Base-by-base conservation (phyloP, 805 yeast species). In the Saccharomycopsis lassenensis region DNA sequence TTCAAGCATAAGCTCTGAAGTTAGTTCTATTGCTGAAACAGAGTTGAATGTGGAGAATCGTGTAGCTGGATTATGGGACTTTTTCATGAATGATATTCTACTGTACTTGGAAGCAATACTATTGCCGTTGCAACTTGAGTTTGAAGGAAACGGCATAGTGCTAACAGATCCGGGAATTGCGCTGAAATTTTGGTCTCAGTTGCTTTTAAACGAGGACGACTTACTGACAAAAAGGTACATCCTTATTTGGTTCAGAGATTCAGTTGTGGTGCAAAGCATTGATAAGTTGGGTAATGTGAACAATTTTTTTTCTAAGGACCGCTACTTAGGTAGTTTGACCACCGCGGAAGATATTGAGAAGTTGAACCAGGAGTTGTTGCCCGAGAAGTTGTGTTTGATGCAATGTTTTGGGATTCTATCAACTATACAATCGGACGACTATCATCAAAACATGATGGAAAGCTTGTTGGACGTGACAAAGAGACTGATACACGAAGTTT, bases 381-480 rank as follows among this genome's bases (percentile, higher is more conserved):
- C 47, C 2, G 62, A 61, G 27, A 61, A 63, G 19, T 50, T 62
- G 19, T 52, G 62, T 2, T 50, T 79, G 21, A 52, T 75, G 7
- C 83, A 76, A 48, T 79, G 89, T 47, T 67, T 77, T 44, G 74
- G 79, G 5, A 59, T 73, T 20, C 51, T 80, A 21, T 63, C 67
- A 15, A 61, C 73, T 1, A 63, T 74, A 2, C 68, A 67, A 30
- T 64, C 76, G 0, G 60, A 57, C 5, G 78, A 74, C 46, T 67
- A 67, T 16, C 66, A 69, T 39, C 86, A 77, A 47, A 59, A 58
- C 27, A 60, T 67, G n/a, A 59, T 78, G n/a, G 80, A 76, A 31
- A 70, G 66, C 35, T 52, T 74, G 37, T 54, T 70, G 11, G 40
- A 34, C 18, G 24, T 41, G 4, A 43, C 40, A 40, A 43, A 43